Evolutionary conservation across 306 rosid genomes (phyloP), one percentile per base, ranked within the genome.

Genomic region (Dalbergia cultrata): DNA sequence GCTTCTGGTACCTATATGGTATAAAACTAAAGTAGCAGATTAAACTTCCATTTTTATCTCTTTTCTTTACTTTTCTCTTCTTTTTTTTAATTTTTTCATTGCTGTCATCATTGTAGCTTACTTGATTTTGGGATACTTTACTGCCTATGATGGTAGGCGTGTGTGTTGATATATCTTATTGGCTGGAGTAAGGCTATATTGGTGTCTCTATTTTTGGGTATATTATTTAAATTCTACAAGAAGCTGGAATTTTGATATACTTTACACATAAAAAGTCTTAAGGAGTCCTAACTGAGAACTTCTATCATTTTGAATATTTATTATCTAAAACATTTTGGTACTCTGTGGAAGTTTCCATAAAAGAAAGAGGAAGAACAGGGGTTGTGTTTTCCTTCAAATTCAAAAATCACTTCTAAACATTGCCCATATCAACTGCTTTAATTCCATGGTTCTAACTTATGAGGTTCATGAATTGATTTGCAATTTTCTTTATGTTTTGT

Each of bases 171-270:
- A 4, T 35, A 11, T 17, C 8, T 35, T 34, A 26, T 14, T 52
- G 44, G 57, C 13, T 18, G 14, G 44, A 39, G 47, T 67, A 39
- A 22, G 7, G 44, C 60, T 10, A n/a, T 63, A 9, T 6, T 63
- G 43, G 31, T 26, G 31, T 49, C 75, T 18, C 18, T 33, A 31
- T 34, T 53, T 11, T 21, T 34, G 50, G 35, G 35, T 72, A 56
- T 75, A 31, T 47, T 34, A 26, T 75, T 61, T 58, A 74, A 59
- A 74, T 58, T 59, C 26, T 59, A 16, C 79, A 22, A 43, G 54
- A 73, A 19, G 22, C 52, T 73, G 44, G 57, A 59, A 60, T 17
- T 59, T 74, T 74, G 69, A 39, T 31, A 33, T 31, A 12, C 31
- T 61, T 61, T 31, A 50, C 31, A 58, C 49, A 77, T 39, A 66